Evolutionary conservation across 345 rosid species (phyloP), one percentile per base, ranked within the genome.

Genomic region (Populus alba): DNA sequence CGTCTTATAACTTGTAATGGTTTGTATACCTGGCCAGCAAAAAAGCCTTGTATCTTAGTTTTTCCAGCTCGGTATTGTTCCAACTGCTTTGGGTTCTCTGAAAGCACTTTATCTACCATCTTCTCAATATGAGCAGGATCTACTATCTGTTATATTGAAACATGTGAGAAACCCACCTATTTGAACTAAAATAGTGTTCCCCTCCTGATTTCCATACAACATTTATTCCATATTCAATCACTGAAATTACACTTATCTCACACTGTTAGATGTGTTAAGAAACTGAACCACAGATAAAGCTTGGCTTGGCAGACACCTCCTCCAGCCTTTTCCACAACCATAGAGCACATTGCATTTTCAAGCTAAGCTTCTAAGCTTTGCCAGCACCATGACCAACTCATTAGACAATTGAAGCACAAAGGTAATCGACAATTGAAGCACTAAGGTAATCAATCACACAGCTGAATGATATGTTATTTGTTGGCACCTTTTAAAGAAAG

Each of bases 41-140:
- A 95, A 85, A n/a, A 93, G 71, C 97, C 98, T 74, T 93, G 92
- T 70, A 95, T 86, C 85, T 93, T 93, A 20, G 94, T 93, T 89
- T 87, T 95, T 61, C 99, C 98, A 2, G 87, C 90, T 15, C 91
- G 94, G 72, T 91, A 95, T 80, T 91, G 97, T 87, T 88, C 91
- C 49, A 93, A 88, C 86, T 93, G 99, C 89, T 92, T 93, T 13
- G 92, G 96, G 78, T 88, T 92, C 77, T 91, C 97, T 0, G 87
- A 78, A 66, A 95, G 73, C 81, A 92, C 92, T 80, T 91, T 90
- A 57, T 91, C 86, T 51, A 95, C 86, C 90, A 92, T 87, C 85
- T 92, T 89, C 84, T 88, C 97, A 17, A 95, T 95, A 85, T 92
- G 98, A 45, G 75, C 82, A 72, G 93, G 93, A 90, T 95, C 97